These are phyloP conservation scores for Chlamydomonas sphaeroides DNA, from an alignment of 139 green algal species.

Conservation along the genomic window DNA sequence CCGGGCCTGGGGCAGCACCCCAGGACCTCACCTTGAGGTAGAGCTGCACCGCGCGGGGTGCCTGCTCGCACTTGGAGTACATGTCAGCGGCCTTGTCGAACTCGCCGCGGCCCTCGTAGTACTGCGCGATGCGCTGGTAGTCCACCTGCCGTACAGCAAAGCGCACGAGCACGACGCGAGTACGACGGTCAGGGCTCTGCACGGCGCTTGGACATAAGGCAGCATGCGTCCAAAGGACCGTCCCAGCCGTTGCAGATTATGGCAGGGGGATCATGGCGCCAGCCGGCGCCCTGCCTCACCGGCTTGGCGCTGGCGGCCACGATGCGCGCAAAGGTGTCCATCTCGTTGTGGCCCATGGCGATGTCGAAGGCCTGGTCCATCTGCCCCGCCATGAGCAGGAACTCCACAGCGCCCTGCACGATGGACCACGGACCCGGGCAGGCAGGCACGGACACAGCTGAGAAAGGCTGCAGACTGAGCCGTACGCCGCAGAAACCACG, in stretches of 20 bases:
- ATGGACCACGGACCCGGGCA: too few relatives aligned
- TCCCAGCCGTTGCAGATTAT: too few relatives aligned
- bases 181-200: too few relatives aligned
- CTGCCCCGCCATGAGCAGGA: slow-evolving; percentile 71
- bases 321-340: slow-evolving; percentile 77
- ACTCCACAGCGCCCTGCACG: slow-evolving; percentile 72
- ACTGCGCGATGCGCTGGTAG: slow-evolving; percentile 61
- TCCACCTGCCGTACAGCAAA: slow-evolving; percentile 51
- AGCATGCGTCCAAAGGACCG: too few relatives aligned
- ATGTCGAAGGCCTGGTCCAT: slow-evolving; percentile 80
- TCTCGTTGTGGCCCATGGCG: slow-evolving; percentile 68
- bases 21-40: slow-evolving; percentile 78
- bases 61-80: slow-evolving; percentile 63
- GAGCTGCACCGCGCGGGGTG: slow-evolving; percentile 60
- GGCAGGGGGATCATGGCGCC: too few relatives aligned
- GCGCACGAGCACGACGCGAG: too few relatives aligned
- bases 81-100: slow-evolving; percentile 71
- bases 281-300: background rate
- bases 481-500: too few relatives aligned
- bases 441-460: too few relatives aligned
- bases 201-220: too few relatives aligned
- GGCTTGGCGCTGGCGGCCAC: slow-evolving; percentile 47
- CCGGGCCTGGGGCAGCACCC: too few relatives aligned
- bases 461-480: too few relatives aligned
- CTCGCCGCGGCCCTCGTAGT: slow-evolving; percentile 70